Evolutionary conservation across 176 grass and related monocot genomes (phyloP), one percentile per base, ranked within the genome.

Genomic region (Oryza longistaminata): DNA sequence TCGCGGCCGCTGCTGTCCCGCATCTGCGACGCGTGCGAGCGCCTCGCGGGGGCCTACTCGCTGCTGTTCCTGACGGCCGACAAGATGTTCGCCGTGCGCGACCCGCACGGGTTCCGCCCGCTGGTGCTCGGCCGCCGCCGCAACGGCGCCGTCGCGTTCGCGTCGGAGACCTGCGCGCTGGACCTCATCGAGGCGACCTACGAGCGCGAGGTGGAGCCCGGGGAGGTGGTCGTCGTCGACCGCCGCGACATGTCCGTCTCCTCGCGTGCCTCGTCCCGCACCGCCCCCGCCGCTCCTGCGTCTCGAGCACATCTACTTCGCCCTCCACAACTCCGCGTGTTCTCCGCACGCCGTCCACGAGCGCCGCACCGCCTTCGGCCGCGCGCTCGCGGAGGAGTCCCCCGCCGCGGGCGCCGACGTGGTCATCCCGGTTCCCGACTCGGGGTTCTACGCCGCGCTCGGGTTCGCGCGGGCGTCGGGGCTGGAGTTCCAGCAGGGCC

Each of bases 281-380:
- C 40, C 73, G 80, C 0, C 93, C 86, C 0, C 86, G 88, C 62
- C 85, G 76, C 13, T 33, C 80, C 76, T 95, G 93, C 80, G 72
- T 95, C 62, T 95, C 73, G 93, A 95, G 83, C 91, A 92, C 76
- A 70, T 95, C 76, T 95, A 93, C 88, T 93, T 95, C 83, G 22
- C 88, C 9, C 86, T 90, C n/a, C 93, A 90, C 49, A 88, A 93
- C 86, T 92, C 93, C 1, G 43, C 43, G 86, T 95, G 14, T 95
- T 93, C 83, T 90, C 90, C 90, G 34, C 90, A 83, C 86, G 82
- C 76, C 15, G 91, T 95, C 50, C 90, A 95, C 81, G 93, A 83
- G 79, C 89, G 88, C 62, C 90, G 93, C 67, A 90, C 84, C 9
- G 88, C 86, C 35, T 92, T 95, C 76, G 93, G 93, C 4, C 91